Percentiles rank a stretch among this genome's conserved stretches.
Conservation (phyloP, 2,329 filamentous ascomycete genomes). For the Xylariales sp. region DNA sequence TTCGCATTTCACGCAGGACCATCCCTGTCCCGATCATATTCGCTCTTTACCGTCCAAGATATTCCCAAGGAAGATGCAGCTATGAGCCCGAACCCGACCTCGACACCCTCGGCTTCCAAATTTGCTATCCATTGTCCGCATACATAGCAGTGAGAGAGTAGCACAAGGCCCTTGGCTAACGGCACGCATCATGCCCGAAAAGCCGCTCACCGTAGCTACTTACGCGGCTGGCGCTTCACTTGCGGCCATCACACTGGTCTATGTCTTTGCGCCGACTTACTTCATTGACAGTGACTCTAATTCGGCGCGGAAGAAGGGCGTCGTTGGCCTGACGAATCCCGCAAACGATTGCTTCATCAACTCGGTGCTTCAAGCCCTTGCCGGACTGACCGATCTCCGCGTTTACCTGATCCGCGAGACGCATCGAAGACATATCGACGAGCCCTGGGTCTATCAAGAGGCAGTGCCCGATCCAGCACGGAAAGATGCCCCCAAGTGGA, state of each 20-base stretch:
- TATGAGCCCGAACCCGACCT: background rate
- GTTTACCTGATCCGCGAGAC: constrained; percentile 90
- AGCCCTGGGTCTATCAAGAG: constrained; percentile 66
- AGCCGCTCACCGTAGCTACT: constrained; percentile 75
- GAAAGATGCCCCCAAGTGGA: constrained; percentile 45
- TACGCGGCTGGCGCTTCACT: constrained; percentile 95
- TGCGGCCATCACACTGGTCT: constrained; percentile 89
- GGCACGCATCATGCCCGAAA: constrained; percentile 65
- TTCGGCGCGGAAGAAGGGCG: constrained; percentile 69
- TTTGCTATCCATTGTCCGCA: background rate
- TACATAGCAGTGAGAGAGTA: background rate
- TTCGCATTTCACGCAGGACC: background rate
- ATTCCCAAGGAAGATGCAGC: background rate
- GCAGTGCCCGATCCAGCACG: constrained; percentile 43
- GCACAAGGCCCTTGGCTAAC: background rate
- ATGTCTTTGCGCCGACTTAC: constrained; percentile 97
- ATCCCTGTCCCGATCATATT: constrained; percentile 3
- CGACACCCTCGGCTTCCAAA: background rate
- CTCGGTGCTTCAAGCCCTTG: constrained; percentile 87
- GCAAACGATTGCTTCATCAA: constrained; percentile 98
- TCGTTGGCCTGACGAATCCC: constrained; percentile 83
- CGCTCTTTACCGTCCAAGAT: constrained; percentile 4
- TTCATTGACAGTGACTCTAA: constrained; percentile 80
- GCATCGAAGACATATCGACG: constrained; percentile 77
- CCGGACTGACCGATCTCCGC: constrained; percentile 82